Base-by-base conservation (phyloP, 2,329 filamentous ascomycete species). In the Aureobasidium sp. region DNA sequence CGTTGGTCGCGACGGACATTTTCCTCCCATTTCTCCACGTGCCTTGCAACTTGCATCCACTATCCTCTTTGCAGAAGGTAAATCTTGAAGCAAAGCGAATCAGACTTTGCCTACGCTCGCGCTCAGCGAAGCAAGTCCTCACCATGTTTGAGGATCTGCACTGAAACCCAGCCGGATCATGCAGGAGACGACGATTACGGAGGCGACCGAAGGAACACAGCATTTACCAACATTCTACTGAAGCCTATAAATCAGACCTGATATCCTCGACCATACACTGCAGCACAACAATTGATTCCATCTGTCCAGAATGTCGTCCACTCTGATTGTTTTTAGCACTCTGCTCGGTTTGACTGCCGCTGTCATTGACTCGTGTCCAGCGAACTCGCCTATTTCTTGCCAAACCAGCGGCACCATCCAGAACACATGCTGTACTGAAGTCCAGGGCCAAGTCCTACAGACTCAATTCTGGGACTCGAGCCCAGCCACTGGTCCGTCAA, bases 341-440 rank as follows among this genome's bases (percentile, higher is more conserved):
- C 15, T 58, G 29, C 40, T 58, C 15, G 15, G 54, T 12, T 9
- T 58, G 27, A 31, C 54, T 9, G 42, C 42, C 15, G 54, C 54
- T n/a, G 42, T n/a, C n/a, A 33, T 27, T 4, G 17, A 44, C 19
- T 47, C 42, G 22, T 58, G 54, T 29, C 54, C 54, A 2, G 54
- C 57, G 4, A 39, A 33, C 15, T 27, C 61, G 9, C 56, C 56
- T 11, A 56, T 65, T 14, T 57, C 47, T 24, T 65, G 64, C 39
- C 62, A 63, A 14, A 62, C 50, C 49, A 65, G 35, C 42, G 50
- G 62, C 19, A 60, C 57, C 14, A 79, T 82, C n/a, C 71, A 78
- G 57, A 79, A 89, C 69, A 81, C 83, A 11, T 90, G 88, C 75
- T 90, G 88, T 73, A 87, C 89, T 74, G 87, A 87, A 68, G 79